Evolutionary conservation across 2,329 filamentous ascomycete species (phyloP).

Genomic region (Aureobasidium zeae): DNA sequence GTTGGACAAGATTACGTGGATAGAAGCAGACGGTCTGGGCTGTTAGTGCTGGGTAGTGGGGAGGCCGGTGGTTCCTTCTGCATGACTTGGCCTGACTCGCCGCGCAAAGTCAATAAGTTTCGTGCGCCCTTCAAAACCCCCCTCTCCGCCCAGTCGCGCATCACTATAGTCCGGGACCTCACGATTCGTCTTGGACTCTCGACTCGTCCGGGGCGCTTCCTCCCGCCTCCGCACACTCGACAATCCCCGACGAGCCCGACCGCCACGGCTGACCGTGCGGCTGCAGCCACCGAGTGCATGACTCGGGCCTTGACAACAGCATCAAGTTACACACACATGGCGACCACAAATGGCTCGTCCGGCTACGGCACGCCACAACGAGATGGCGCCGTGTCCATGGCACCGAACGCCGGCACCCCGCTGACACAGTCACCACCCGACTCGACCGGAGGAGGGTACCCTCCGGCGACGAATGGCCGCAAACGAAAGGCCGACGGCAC

Average conservation of each 20-base stretch:
- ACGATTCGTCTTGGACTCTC: too few species aligned
- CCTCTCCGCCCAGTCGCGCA: too few species aligned
- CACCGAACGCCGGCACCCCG: neutral
- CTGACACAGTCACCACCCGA: neutral
- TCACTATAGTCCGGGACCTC: too few species aligned
- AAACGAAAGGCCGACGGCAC: conserved; percentile 30
- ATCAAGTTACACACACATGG: neutral
- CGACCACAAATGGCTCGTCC: conserved; percentile 12
- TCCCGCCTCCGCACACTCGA: too few species aligned
- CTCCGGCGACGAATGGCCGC: conserved; percentile 21
- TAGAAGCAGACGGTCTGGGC: too few species aligned
- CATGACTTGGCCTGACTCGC: too few species aligned
- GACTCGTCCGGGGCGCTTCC: too few species aligned
- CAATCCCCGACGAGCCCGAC: neutral
- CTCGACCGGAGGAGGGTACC: conserved; percentile 1
- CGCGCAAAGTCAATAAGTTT: too few species aligned
- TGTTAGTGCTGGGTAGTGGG: too few species aligned
- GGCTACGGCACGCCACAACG: conserved; percentile 13
- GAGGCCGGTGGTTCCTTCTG: too few species aligned
- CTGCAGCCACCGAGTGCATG: neutral
- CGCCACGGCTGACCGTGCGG: neutral
- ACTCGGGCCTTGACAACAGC: conserved; percentile 3
- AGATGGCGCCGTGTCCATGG: conserved; percentile 4
- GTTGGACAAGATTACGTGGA: too few species aligned
- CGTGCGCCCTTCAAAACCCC: too few species aligned